phyloP scores from a whole-genome alignment of 2,329 filamentous ascomycete species.

The Aspergillus sp. region DNA sequence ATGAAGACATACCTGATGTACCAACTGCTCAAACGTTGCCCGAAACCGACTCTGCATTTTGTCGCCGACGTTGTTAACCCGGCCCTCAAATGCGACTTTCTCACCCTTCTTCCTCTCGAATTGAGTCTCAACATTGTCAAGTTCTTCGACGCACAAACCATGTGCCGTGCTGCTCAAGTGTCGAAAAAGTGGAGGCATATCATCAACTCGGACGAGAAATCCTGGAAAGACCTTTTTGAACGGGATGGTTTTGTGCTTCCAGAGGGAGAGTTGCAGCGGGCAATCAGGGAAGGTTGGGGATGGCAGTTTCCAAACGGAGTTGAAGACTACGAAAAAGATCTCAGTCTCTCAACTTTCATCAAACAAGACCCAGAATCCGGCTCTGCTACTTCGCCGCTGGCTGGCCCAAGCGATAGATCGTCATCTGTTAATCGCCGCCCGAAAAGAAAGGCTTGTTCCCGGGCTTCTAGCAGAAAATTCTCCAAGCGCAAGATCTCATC shows the following conservation, averaged over 20 bases:
- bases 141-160: slow-evolving; percentile 81
- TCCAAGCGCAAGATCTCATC: slow-evolving; percentile 60
- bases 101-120: slow-evolving; percentile 81
- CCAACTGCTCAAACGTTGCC: slow-evolving; percentile 85
- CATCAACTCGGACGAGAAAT: slow-evolving; percentile 89
- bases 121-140: slow-evolving; percentile 85
- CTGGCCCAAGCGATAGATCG: slow-evolving; percentile 31
- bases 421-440: slow-evolving; percentile 38
- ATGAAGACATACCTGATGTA: slow-evolving; percentile 98
- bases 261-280: slow-evolving; percentile 79
- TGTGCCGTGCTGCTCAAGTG: slow-evolving; percentile 89
- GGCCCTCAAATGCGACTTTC: slow-evolving; percentile 90
- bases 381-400: slow-evolving; percentile 27
- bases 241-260: slow-evolving; percentile 79
- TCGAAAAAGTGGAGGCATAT: slow-evolving; percentile 93
- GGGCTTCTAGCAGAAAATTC: slow-evolving; percentile 56
- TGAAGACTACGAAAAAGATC: slow-evolving; percentile 78
- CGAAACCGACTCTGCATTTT: slow-evolving; percentile 84
- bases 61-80: slow-evolving; percentile 92
- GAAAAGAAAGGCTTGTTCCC: slow-evolving; percentile 55
- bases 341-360: slow-evolving; percentile 60
- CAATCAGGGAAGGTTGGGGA: slow-evolving; percentile 91
- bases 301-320: slow-evolving; percentile 86
- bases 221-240: slow-evolving; percentile 93
- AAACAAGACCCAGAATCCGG: slow-evolving; percentile 46